These are phyloP conservation scores for Metschnikowia arizonensis DNA, from an alignment of 805 yeast genomes.

Conservation along the genomic window DNA sequence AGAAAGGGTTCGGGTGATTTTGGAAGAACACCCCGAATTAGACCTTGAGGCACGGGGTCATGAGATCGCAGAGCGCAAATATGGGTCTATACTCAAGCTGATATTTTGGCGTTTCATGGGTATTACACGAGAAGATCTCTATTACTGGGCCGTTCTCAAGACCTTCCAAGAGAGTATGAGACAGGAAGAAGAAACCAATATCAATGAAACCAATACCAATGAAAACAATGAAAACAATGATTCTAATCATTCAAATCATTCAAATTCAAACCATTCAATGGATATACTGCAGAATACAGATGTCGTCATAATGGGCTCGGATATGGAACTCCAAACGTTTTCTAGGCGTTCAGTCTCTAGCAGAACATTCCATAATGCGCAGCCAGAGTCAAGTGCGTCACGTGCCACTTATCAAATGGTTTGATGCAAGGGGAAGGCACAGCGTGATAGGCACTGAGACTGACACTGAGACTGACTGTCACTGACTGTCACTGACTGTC, in stretches of 20 bases:
- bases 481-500: no score
- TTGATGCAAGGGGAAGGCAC: no score
- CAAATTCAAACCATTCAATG: no score
- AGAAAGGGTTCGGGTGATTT: slow-evolving; percentile 41
- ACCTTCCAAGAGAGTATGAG: slow-evolving; percentile 7
- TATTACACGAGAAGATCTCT: slow-evolving; percentile 43
- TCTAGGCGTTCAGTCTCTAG: neutral
- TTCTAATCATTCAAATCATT: no score
- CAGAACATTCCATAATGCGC: neutral
- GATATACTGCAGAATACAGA: no score
- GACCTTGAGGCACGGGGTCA: slow-evolving; percentile 46
- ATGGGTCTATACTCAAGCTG: slow-evolving; percentile 26
- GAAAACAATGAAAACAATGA: neutral
- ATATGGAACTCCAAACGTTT: neutral
- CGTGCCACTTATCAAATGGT: neutral
- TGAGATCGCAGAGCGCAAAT: slow-evolving; percentile 33
- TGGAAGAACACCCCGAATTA: slow-evolving; percentile 26
- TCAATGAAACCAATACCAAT: no score
- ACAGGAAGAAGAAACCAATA: no score
- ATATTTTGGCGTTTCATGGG: slow-evolving; percentile 59
- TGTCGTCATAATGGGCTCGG: neutral
- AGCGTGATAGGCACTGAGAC: no score
- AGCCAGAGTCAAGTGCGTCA: neutral
- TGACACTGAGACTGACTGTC: no score
- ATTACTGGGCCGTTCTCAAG: slow-evolving; percentile 45